Evolutionary conservation across 495 filamentous ascomycete genomes (phyloP).

Genomic region (Penicillium simplicissimum): DNA sequence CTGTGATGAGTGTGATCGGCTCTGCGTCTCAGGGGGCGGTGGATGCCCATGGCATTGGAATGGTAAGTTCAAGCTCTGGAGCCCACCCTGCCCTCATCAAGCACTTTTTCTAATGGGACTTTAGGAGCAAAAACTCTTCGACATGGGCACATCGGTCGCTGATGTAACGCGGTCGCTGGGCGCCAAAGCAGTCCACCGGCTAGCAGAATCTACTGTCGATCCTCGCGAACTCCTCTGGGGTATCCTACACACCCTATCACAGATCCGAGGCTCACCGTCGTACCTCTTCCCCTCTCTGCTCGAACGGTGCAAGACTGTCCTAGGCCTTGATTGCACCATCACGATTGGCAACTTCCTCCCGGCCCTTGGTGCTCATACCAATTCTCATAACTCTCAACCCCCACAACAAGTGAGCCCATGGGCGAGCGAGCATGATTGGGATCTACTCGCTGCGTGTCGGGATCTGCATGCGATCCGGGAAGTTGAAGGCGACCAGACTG

Average conservation of each 20-base stretch:
- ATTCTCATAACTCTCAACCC: no score
- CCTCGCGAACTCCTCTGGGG: conserved; percentile 46
- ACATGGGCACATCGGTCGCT: conserved; percentile 40
- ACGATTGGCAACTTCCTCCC: conserved; percentile 39
- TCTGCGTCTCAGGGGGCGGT: conserved; percentile 54
- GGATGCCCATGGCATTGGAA: conserved; percentile 62
- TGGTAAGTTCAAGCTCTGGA: conserved; percentile 45
- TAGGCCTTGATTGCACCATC: conserved; percentile 36
- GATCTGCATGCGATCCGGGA: conserved; percentile 9
- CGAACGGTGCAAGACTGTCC: conserved; percentile 37
- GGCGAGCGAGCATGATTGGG: conserved; percentile 24
- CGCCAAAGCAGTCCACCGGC: conserved; percentile 31
- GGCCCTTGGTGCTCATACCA: conserved; percentile 13
- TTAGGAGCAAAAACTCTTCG: conserved; percentile 47
- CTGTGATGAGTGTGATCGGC: conserved; percentile 54
- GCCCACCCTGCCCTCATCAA: not conserved
- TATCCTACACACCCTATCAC: conserved; percentile 42
- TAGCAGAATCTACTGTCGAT: conserved; percentile 36
- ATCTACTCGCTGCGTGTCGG: conserved; percentile 10
- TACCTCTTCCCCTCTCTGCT: conserved; percentile 43
- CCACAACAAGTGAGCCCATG: conserved; percentile 17
- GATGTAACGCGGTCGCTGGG: conserved; percentile 40
- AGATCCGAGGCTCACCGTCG: conserved; percentile 47
- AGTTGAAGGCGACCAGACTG: conserved; percentile 10
- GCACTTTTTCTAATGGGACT: not conserved